Percentiles rank a stretch among this genome's conserved stretches.
phyloP scores from a whole-genome alignment of 352 stramenopile genomes.

The Salisapilia sapeloensis region DNA sequence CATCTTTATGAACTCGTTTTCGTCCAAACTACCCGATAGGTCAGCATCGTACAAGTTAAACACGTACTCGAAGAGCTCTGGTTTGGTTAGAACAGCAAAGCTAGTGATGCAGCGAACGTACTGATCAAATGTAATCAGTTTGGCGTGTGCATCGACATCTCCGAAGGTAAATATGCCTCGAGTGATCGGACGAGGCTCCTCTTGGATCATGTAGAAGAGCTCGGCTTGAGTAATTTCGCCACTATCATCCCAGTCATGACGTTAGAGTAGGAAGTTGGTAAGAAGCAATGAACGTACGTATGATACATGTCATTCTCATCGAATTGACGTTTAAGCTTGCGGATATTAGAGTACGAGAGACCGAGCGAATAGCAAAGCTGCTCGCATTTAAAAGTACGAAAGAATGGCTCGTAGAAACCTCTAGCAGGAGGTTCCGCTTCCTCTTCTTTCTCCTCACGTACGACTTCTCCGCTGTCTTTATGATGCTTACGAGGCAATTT shows the following conservation, averaged over 20 bases:
- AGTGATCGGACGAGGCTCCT: constrained; percentile 30
- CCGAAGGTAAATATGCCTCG: constrained; percentile 29
- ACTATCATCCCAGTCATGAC: constrained; percentile 4
- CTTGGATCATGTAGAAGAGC: constrained; percentile 59
- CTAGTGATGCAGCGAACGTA: constrained; percentile 33
- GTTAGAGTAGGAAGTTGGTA: not conserved
- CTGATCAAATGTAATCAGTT: constrained; percentile 50
- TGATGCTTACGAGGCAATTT: too few relatives aligned
- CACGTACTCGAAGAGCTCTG: constrained; percentile 47
- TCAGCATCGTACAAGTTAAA: constrained; percentile 60
- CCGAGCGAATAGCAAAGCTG: constrained; percentile 24
- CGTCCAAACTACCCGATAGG: constrained; percentile 30
- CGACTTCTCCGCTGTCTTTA: too few relatives aligned
- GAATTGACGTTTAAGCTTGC: constrained; percentile 52
- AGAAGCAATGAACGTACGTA: constrained; percentile 15
- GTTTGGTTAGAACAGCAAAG: constrained; percentile 41
- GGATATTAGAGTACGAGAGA: constrained; percentile 30
- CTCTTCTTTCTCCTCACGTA: not conserved
- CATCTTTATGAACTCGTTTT: constrained; percentile 41
- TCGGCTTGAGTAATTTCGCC: constrained; percentile 56
- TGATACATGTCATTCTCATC: constrained; percentile 63
- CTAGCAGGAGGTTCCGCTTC: constrained; percentile 10
- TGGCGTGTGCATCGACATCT: constrained; percentile 15
- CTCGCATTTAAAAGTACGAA: constrained; percentile 37
- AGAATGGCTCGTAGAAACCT: constrained; percentile 26